These are phyloP conservation scores for Orobanche coerulescens DNA, from an alignment of 257 asterid genomes.

Conservation along the genomic window DNA sequence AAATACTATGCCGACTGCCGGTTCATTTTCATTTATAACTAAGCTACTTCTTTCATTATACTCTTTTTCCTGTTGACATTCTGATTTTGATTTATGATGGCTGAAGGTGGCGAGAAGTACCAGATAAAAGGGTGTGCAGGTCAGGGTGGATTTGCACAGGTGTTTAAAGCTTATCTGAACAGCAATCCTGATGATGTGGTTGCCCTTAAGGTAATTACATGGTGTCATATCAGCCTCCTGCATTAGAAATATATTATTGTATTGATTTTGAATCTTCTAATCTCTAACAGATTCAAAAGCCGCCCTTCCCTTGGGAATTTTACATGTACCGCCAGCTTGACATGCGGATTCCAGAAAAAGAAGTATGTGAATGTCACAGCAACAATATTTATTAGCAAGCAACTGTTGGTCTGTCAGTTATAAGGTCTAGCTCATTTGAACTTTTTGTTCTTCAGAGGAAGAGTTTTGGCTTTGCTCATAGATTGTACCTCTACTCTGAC, in stretches of 20 bases:
- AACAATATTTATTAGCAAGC: not conserved
- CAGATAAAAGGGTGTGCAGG: conserved; percentile 99
- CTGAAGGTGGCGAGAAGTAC: conserved; percentile 74
- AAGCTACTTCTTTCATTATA: conserved; percentile 14
- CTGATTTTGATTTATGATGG: conserved; percentile 23
- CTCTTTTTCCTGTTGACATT: conserved; percentile 18
- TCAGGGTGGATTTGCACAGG: conserved; percentile 97
- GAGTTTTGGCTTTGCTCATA: conserved; percentile 79
- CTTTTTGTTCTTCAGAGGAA: conserved; percentile 51
- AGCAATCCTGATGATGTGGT: conserved; percentile 70
- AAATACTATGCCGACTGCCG: conserved; percentile 1
- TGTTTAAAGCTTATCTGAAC: conserved; percentile 69
- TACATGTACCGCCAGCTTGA: conserved; percentile 94
- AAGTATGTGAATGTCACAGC: conserved; percentile 38
- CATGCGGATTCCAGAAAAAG: conserved; percentile 59
- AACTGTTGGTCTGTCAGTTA: conserved; percentile 12
- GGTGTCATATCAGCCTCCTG: not conserved
- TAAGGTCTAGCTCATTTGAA: conserved; percentile 20
- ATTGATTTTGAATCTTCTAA: conserved; percentile 14
- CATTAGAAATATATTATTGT: conserved; percentile 12
- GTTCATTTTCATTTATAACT: not conserved
- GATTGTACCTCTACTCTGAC: conserved; percentile 85
- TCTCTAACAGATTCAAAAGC: conserved; percentile 73
- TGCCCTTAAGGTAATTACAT: conserved; percentile 71
- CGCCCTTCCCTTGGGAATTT: conserved; percentile 99